Evolutionary conservation across 805 yeast genomes (phyloP), one percentile per base, ranked within the genome.

Genomic region (Hanseniaspora meyeri): DNA sequence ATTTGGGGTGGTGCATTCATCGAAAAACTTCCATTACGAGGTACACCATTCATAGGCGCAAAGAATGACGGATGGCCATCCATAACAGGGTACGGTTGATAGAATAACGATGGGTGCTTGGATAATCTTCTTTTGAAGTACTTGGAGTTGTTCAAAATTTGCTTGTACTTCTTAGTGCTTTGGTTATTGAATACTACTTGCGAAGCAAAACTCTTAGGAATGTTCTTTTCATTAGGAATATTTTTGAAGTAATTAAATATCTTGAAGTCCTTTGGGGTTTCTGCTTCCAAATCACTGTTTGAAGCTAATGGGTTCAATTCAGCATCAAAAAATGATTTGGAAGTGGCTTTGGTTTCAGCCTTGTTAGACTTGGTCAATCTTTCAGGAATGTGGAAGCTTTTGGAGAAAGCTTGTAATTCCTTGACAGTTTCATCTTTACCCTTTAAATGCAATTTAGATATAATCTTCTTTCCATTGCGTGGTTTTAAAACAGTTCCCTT

Each of bases 351-450:
- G 7, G 19, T 2, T 20, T 47, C 42, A 19, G 40, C 11, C 4
- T 47, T 49, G 14, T 20, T 14, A 2, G 47, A 11, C 31, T 51
- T 52, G 17, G 3, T 37, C 20, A 52, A 24, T 32, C 38, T 16
- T 39, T 52, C 48, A 17, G 56, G 56, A 16, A 52, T 20, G 3
- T 48, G 40, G 27, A 52, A 52, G 4, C 29, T 40, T 14, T 52
- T 52, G 9, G 56, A 52, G 39, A 52, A 52, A 12, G 48, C 50
- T 39, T 52, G 39, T 24, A 52, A 20, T 20, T 52, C 56, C 19
- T 45, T 52, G 14, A 52, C 56, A 29, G 56, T 52, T 38, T 52
- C 50, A 24, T 52, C 56, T 16, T 52, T 52, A n/a, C 48, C 50
- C 29, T 52, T 52, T 32, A 52, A 39, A 45, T 52, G 56, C 16